Base-by-base conservation (phyloP, 495 filamentous ascomycete genomes). In the Cercophora sp. region DNA sequence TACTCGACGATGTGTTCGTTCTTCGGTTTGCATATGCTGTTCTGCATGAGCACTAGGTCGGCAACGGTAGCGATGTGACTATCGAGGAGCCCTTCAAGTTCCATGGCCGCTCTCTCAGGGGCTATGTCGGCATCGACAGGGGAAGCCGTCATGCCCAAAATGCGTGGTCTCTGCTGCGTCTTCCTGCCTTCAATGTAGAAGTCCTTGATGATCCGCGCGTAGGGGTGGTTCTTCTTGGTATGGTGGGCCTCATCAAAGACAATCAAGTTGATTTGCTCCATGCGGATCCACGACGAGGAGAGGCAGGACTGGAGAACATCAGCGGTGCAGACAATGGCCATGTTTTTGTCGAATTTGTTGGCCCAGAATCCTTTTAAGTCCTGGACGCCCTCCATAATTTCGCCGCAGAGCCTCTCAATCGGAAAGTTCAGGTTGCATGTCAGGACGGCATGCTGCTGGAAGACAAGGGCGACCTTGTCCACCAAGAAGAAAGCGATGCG, bases 181-280 rank as follows among this genome's bases (percentile, higher is more conserved):
- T 70, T 62, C 35, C 51, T 19, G 18, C 62, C 54, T 13, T 72
- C 67, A 26, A 70, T 63, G 58, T 96, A 98, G 52, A 85, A 88
- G 31, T 96, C 88, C 57, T 87, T 88, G 62, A 97, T 88, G 51
- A 98, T 95, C 23, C 88, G 78, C 20, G 93, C 91, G 66, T 96
- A 98, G 0, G 89, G 77, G 61, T 98, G 94, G 45, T 89, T 86
- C 60, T 94, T 96, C 66, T 98, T 97, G 1, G 94, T 85, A 63
- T 97, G 93, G 60, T 98, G 93, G 4, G 91, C 93, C 71, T 98
- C 93, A 58, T 98, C 93, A 60, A 97, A 97, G 46, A 96, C 85
- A 18, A 98, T 70, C 5, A 98, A 77, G 63, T 94, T 98, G 67
- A 98, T 88, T 56, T 85, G 79, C 19, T 83, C 71, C 70, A 98